Percentiles rank a stretch among this genome's conserved stretches.
These are phyloP conservation scores for Groenewaldozyma tartarivorans DNA, from an alignment of 805 yeast species.

Conservation along the genomic window DNA sequence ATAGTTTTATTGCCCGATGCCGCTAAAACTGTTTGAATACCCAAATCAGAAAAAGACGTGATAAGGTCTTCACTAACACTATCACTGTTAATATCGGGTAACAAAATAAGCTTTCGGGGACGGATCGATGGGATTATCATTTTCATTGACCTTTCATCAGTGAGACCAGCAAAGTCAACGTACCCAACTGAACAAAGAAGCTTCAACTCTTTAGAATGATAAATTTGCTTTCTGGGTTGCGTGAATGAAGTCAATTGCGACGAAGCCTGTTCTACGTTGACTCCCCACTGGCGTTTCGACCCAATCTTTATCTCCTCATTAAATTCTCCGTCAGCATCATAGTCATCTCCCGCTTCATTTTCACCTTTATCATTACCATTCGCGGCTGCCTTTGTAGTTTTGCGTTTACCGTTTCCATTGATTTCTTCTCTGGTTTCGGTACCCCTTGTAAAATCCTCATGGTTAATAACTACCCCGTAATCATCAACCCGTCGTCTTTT, in stretches of 20 bases:
- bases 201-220: slow-evolving; percentile 29
- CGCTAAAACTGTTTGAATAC: slow-evolving; percentile 16
- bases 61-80: slow-evolving; percentile 10
- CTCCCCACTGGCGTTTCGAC: slow-evolving; percentile 30
- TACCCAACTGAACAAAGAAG: slow-evolving; percentile 64
- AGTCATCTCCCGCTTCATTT: background rate
- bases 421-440: slow-evolving; percentile 4
- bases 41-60: slow-evolving; percentile 15
- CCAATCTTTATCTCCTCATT: slow-evolving; percentile 25
- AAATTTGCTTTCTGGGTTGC: slow-evolving; percentile 39
- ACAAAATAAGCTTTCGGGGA: slow-evolving; percentile 60
- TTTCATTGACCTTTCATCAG: slow-evolving; percentile 71
- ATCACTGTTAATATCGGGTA: slow-evolving; percentile 25
- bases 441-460: slow-evolving; percentile 45
- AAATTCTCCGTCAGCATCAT: slow-evolving; percentile 15
- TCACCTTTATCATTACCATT: slow-evolving; percentile 18
- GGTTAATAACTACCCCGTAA: slow-evolving; percentile 72
- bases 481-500: slow-evolving; percentile 64
- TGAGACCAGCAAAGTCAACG: slow-evolving; percentile 75
- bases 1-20: slow-evolving; percentile 18
- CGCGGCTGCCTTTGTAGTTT: no score
- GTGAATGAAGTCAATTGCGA: slow-evolving; percentile 37
- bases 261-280: slow-evolving; percentile 5
- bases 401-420: background rate
- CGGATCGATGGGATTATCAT: slow-evolving; percentile 70